Conservation (phyloP, 129 eudicot species). For the Silybum marianum region DNA sequence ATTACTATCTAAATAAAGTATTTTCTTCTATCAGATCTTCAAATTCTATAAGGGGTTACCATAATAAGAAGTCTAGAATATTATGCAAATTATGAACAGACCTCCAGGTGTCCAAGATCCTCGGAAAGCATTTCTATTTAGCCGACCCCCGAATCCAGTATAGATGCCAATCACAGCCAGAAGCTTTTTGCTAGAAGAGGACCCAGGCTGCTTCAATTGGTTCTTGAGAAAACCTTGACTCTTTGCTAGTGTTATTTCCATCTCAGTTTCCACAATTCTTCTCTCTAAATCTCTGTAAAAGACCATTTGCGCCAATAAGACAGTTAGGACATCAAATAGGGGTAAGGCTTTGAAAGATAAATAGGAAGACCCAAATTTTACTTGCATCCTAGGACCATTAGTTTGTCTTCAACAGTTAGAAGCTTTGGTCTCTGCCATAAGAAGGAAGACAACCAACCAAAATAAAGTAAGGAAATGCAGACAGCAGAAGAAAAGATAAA, state of each 20-base stretch:
- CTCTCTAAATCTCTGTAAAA: conserved; percentile 75
- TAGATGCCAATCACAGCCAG: conserved; percentile 90
- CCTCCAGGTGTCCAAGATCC: conserved; percentile 86
- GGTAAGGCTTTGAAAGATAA: neutral
- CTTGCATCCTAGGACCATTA: conserved; percentile 93
- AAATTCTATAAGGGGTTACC: neutral
- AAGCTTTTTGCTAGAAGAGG: conserved; percentile 50
- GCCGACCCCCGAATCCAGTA: conserved; percentile 83
- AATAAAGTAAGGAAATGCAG: neutral
- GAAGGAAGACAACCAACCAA: conserved; percentile 1
- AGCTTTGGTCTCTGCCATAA: conserved; percentile 70
- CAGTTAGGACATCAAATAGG: neutral
- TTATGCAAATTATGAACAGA: conserved; percentile 16
- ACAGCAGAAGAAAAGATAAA: neutral
- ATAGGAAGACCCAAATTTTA: conserved; percentile 23
- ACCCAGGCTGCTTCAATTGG: conserved; percentile 43
- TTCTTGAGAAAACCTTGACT: conserved; percentile 82
- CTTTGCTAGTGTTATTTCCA: conserved; percentile 84
- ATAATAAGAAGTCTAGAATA: neutral
- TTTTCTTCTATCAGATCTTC: neutral
- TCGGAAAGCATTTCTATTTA: conserved; percentile 63
- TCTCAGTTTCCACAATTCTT: conserved; percentile 84
- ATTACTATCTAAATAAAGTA: neutral
- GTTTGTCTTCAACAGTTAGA: conserved; percentile 89
- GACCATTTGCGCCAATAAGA: neutral